Conservation (phyloP, 1,284 basidiomycete genomes). For the Sanguinoderma infundibulare region DNA sequence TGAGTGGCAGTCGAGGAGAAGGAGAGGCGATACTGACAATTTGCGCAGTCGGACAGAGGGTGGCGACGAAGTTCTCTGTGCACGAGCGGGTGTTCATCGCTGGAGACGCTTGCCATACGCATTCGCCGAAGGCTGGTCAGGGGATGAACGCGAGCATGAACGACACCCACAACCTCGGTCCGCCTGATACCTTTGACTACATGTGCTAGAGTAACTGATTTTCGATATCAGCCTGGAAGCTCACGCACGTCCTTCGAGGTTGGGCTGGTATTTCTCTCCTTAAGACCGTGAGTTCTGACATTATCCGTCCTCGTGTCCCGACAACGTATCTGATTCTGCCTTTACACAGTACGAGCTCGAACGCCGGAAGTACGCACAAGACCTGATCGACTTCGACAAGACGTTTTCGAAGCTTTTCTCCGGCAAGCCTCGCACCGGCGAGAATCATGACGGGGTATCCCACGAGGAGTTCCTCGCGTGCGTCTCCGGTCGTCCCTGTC, state of each 20-base stretch:
- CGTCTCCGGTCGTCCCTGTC: conserved; percentile 15
- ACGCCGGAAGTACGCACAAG: conserved; percentile 75
- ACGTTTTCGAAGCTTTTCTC: conserved; percentile 78
- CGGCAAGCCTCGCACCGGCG: conserved; percentile 65
- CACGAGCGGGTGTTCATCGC: conserved; percentile 81
- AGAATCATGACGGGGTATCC: conserved; percentile 61
- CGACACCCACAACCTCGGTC: conserved; percentile 81
- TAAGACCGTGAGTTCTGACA: conserved; percentile 59
- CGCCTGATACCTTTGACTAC: conserved; percentile 9
- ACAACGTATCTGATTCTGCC: not conserved
- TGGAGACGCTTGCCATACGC: conserved; percentile 84
- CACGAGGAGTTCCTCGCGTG: conserved; percentile 69
- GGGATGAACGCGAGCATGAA: conserved; percentile 83
- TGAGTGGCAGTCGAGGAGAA: conserved; percentile 20
- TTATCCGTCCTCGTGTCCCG: not conserved
- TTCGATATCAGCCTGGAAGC: conserved; percentile 69
- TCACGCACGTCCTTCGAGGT: conserved; percentile 74
- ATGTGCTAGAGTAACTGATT: not conserved
- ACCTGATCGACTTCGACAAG: conserved; percentile 83
- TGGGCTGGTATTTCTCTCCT: conserved; percentile 69
- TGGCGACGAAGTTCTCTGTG: conserved; percentile 70
- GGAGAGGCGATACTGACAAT: not conserved
- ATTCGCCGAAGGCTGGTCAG: conserved; percentile 76
- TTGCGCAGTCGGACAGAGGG: conserved; percentile 70
- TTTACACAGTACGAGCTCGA: conserved; percentile 69